phyloP scores from a whole-genome alignment of 2,329 filamentous ascomycete species.

The Colletotrichum coccodes region DNA sequence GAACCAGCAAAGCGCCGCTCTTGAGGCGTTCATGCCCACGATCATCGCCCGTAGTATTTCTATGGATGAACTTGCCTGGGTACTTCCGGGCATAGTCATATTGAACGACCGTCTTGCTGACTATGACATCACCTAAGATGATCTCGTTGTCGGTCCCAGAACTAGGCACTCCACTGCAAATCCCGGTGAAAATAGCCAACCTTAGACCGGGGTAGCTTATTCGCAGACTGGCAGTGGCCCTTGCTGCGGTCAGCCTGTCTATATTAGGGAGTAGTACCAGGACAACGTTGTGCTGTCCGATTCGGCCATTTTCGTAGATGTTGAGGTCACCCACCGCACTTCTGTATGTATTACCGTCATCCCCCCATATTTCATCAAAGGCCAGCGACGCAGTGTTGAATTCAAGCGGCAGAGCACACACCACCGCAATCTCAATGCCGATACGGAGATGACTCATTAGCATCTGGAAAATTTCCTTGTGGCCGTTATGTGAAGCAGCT shows the following conservation, averaged over 20 bases:
- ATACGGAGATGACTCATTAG: too few species aligned
- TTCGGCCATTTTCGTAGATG: slow-evolving; percentile 41
- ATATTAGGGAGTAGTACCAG: slow-evolving; percentile 40
- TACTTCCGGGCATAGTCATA: slow-evolving; percentile 41
- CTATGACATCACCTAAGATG: slow-evolving; percentile 46
- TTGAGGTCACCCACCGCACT: slow-evolving; percentile 39
- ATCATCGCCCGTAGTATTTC: slow-evolving; percentile 39
- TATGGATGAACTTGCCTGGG: slow-evolving; percentile 37
- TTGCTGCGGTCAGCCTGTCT: slow-evolving; percentile 41
- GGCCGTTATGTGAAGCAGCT: too few species aligned
- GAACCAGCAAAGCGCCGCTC: neutral
- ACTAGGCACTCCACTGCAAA: slow-evolving; percentile 50
- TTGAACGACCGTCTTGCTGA: slow-evolving; percentile 42
- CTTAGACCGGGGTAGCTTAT: slow-evolving; percentile 46
- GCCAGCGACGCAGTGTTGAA: slow-evolving; percentile 36
- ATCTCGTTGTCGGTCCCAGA: slow-evolving; percentile 10
- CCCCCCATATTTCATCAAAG: slow-evolving; percentile 42
- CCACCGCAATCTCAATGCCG: slow-evolving; percentile 40
- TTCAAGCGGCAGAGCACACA: slow-evolving; percentile 41
- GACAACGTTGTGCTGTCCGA: slow-evolving; percentile 40
- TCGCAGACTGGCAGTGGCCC: slow-evolving; percentile 40
- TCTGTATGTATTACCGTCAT: slow-evolving; percentile 35
- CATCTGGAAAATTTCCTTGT: too few species aligned
- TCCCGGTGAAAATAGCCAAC: slow-evolving; percentile 48
- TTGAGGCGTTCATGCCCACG: slow-evolving; percentile 31